These are phyloP conservation scores for Lachancea waltii DNA, from an alignment of 805 yeast species.

Conservation along the genomic window DNA sequence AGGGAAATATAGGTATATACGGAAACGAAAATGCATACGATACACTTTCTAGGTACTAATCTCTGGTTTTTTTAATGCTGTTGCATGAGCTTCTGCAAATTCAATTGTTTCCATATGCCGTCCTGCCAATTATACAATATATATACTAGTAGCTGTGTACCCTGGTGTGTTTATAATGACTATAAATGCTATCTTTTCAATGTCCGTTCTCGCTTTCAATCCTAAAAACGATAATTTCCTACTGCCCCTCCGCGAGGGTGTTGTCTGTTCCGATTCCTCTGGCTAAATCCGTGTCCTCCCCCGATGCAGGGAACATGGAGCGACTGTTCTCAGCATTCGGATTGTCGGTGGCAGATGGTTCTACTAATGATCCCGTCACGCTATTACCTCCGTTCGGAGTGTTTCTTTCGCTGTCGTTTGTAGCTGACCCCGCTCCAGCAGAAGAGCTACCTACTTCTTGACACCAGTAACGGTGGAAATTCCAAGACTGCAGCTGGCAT, in stretches of 20 bases:
- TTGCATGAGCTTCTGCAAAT: too few relatives aligned
- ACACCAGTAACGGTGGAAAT: slow-evolving; percentile 93
- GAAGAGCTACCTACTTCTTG: slow-evolving; percentile 38
- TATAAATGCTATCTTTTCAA: too few relatives aligned
- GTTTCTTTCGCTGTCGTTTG: slow-evolving; percentile 4
- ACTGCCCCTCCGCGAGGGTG: too few relatives aligned
- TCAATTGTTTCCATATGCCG: too few relatives aligned
- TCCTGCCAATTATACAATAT: too few relatives aligned
- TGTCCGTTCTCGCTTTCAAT: too few relatives aligned
- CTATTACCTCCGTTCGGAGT: slow-evolving; percentile 5
- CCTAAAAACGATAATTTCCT: too few relatives aligned
- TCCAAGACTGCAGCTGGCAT: slow-evolving; percentile 91
- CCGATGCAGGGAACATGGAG: slow-evolving; percentile 4
- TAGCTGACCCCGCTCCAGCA: slow-evolving; percentile 3
- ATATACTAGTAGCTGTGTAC: too few relatives aligned
- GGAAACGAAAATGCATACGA: background rate
- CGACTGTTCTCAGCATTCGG: slow-evolving; percentile 4
- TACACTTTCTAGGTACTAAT: too few relatives aligned
- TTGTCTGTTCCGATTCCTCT: slow-evolving; percentile 1
- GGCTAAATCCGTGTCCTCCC: slow-evolving; percentile 1
- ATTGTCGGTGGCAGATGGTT: slow-evolving; percentile 1
- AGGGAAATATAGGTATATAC: slow-evolving; percentile 5
- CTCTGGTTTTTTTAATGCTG: too few relatives aligned
- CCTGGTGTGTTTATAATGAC: too few relatives aligned
- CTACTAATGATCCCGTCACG: slow-evolving; percentile 2